Conservation (phyloP, 306 rosid species). For the Begonia peltatifolia region DNA sequence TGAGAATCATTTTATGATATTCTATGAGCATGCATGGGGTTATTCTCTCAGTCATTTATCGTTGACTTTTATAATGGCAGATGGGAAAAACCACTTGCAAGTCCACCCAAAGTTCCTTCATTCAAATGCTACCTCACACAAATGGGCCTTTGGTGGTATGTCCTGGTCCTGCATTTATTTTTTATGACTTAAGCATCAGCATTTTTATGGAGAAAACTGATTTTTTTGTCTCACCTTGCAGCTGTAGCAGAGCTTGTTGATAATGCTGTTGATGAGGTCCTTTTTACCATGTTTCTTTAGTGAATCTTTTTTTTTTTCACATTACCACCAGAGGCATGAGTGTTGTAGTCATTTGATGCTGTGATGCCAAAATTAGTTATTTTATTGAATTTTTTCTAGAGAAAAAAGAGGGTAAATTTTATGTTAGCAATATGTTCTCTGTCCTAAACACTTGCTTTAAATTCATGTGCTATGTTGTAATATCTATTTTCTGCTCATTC, state of each 20-base stretch:
- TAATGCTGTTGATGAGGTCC: slow-evolving; percentile 91
- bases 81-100: slow-evolving; percentile 48
- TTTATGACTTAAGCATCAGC: background rate
- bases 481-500: too few relatives aligned
- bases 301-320: too few relatives aligned
- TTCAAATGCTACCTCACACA: slow-evolving; percentile 96
- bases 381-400: too few relatives aligned
- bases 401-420: too few relatives aligned
- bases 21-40: slow-evolving; percentile 10
- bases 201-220: slow-evolving; percentile 3
- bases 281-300: background rate
- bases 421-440: too few relatives aligned
- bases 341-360: too few relatives aligned
- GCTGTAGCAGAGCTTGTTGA: slow-evolving; percentile 90
- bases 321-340: too few relatives aligned
- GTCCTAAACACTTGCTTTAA: too few relatives aligned
- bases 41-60: background rate
- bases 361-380: too few relatives aligned
- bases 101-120: slow-evolving; percentile 88
- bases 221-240: slow-evolving; percentile 22
- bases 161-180: background rate
- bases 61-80: slow-evolving; percentile 23
- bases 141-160: slow-evolving; percentile 97
- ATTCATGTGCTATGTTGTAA: too few relatives aligned
- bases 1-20: slow-evolving; percentile 6